Evolutionary conservation across 31 red algal genomes (phyloP), one percentile per base, ranked within the genome.

Genomic region (Asparagopsis taxiformis): DNA sequence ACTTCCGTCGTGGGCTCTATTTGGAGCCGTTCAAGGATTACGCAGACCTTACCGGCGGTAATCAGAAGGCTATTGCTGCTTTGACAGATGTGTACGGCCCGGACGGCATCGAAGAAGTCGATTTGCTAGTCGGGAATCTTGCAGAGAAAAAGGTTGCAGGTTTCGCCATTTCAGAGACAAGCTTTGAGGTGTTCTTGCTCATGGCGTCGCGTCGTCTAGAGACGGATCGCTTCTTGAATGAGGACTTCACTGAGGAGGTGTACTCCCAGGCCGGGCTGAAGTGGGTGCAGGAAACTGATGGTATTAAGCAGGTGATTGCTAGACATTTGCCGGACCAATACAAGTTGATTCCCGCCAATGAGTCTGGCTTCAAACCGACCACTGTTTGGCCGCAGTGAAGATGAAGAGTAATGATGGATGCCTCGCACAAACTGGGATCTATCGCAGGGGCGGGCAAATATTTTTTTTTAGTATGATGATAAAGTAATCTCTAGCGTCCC

Each of bases 101-200:
- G 32, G 53, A 62, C 25, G 71, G 71, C 1, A 57, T 75, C 4
- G 71, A 75, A 59, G 32, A 59, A 1, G 53, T 75, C 1, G 71
- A 75, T 55, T 59, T 75, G 31, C 46, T 58, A 36, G 53, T 75
- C 6, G 71, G 71, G 1, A 24, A 37, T n/a, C 24, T 75, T 25
- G 71, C 71, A 22, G 71, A 75, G n/a, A 55, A 75, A 24, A 75
- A 75, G 21, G 59, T 75, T 8, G 29, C 51, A 11, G 71, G 71
- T 35, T 75, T 75, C 29, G 51, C 55, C 16, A 57, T 75, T 0
- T 59, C 71, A 16, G 53, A 75, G 53, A 57, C 71, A 3, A 53
- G 51, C 4, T 75, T 75, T 30, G 25, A 34, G 13, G 59, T 75
- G 29, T 75, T 75, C 35, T 35, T 75, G 8, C 22, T 62, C 13